Evolutionary conservation across 2,329 filamentous ascomycete genomes (phyloP).

Genomic region (Keithomyces neogunnii): DNA sequence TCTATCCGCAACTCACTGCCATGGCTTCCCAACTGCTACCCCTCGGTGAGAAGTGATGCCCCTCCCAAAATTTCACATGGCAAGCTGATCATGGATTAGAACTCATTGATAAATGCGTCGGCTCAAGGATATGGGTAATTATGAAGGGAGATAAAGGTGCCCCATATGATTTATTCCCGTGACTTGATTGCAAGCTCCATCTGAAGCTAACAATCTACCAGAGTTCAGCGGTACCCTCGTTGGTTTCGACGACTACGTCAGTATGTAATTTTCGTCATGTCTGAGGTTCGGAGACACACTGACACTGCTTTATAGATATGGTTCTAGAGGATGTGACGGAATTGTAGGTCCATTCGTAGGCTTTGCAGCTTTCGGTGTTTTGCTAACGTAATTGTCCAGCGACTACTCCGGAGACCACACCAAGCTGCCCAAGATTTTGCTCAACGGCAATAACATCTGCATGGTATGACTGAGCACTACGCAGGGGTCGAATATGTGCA

Average conservation of each 20-base stretch:
- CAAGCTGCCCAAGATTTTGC: slow-evolving; percentile 85
- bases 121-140: slow-evolving; percentile 94
- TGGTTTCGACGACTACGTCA: slow-evolving; percentile 99
- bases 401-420: slow-evolving; percentile 84
- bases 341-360: slow-evolving; percentile 52
- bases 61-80: neutral
- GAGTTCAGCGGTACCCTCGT: slow-evolving; percentile 93
- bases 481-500: neutral
- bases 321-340: slow-evolving; percentile 95
- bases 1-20: slow-evolving; percentile 11
- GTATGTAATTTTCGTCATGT: slow-evolving; percentile 50
- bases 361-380: neutral
- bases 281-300: neutral
- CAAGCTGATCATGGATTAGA: slow-evolving; percentile 43
- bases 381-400: slow-evolving; percentile 36
- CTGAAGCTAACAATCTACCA: slow-evolving; percentile 27
- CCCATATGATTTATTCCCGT: neutral
- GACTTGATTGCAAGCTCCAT: neutral
- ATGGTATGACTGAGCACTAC: slow-evolving; percentile 59
- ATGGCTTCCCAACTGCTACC: slow-evolving; percentile 72
- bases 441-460: slow-evolving; percentile 99
- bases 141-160: slow-evolving; percentile 98
- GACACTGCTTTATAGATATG: slow-evolving; percentile 61
- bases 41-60: slow-evolving; percentile 41
- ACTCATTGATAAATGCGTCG: slow-evolving; percentile 97